These are phyloP conservation scores for Aspergillus kassunensis DNA, from an alignment of 495 filamentous ascomycete species.

Conservation along the genomic window DNA sequence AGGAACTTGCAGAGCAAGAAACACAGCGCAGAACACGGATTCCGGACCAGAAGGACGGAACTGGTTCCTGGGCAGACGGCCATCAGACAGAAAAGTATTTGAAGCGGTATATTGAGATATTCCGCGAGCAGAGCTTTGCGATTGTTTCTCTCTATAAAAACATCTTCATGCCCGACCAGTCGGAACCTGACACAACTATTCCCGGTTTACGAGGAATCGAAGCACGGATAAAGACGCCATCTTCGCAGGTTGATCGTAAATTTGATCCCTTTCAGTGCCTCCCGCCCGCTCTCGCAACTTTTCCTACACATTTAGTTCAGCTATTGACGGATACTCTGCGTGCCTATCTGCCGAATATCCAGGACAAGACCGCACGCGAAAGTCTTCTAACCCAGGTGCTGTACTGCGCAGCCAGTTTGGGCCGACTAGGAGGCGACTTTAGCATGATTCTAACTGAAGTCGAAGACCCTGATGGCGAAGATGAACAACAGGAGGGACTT, in stretches of 20 bases:
- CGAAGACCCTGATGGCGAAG: conserved; percentile 52
- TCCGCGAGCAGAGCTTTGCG: conserved; percentile 94
- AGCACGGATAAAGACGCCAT: conserved; percentile 24
- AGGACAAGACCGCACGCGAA: conserved; percentile 72
- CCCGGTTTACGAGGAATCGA: conserved; percentile 33
- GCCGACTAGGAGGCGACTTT: conserved; percentile 89
- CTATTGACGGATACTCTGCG: conserved; percentile 76
- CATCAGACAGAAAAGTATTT: conserved; percentile 93
- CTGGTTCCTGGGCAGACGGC: conserved; percentile 61
- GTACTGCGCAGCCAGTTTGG: conserved; percentile 92
- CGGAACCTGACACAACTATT: conserved; percentile 31
- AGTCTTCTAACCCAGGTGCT: conserved; percentile 90
- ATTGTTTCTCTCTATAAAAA: conserved; percentile 89
- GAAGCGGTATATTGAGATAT: conserved; percentile 96
- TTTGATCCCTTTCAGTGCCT: conserved; percentile 62
- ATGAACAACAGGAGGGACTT: conserved; percentile 40
- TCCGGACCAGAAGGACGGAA: conserved; percentile 22
- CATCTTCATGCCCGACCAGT: conserved; percentile 66
- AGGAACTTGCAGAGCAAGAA: conserved; percentile 88
- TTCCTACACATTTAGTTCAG: conserved; percentile 79
- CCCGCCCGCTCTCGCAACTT: conserved; percentile 76
- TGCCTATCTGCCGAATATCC: conserved; percentile 76
- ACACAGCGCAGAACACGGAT: conserved; percentile 39
- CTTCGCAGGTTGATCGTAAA: conserved; percentile 20
- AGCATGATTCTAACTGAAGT: conserved; percentile 77